A percentile compares a stretch with the other conserved stretches of the same genome.
Conservation (phyloP, 257 asterid genomes). For the Ophiorrhiza pumila region DNA sequence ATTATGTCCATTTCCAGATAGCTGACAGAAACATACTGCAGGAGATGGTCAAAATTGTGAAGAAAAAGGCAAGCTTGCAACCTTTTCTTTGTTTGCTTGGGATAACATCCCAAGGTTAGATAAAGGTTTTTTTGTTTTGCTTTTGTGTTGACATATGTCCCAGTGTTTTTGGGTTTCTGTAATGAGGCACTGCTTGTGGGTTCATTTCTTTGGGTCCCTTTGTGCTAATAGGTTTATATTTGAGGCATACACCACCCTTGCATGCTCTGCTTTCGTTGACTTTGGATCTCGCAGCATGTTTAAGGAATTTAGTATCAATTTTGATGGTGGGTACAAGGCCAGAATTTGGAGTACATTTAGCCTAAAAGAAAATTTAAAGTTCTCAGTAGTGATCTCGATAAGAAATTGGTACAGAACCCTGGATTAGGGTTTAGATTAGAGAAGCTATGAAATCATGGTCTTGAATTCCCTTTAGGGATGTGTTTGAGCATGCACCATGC, state of each 20-base stretch:
- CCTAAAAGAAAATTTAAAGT: background rate
- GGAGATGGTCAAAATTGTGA: conserved; percentile 89
- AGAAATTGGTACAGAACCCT: background rate
- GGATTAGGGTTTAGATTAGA: background rate
- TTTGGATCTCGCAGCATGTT: background rate
- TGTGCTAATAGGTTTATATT: background rate
- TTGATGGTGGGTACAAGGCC: background rate
- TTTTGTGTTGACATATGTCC: background rate
- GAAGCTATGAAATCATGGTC: background rate
- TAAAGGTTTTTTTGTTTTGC: background rate
- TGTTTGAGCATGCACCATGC: background rate
- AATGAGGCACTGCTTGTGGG: background rate
- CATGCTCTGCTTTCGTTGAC: background rate
- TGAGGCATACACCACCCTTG: background rate
- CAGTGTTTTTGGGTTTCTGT: no score
- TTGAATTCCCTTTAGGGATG: background rate
- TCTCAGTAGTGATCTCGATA: background rate
- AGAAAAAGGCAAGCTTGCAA: conserved; percentile 61
- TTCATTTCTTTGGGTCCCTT: background rate
- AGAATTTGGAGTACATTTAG: background rate
- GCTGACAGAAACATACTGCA: conserved; percentile 77
- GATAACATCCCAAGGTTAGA: background rate
- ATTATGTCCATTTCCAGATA: conserved; percentile 81
- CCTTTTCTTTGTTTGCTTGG: background rate
- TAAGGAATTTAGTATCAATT: background rate